phyloP scores from a whole-genome alignment of 2,329 filamentous ascomycete species.

The Nigrospora sphaerica region DNA sequence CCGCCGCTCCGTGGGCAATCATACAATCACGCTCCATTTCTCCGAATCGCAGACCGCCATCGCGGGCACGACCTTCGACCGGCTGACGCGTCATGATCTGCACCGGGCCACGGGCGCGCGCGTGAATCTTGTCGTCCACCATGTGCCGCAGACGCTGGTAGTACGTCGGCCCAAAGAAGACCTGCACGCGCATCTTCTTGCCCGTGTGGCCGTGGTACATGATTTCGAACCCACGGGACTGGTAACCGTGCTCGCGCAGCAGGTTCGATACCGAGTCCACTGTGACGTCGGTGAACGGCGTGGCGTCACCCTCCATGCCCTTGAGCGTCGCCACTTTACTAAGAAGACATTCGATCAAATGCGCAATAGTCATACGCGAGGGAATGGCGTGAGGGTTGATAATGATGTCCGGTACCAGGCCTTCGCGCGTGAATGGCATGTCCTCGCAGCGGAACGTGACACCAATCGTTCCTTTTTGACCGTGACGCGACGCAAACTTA shows the following conservation, averaged over 20 bases:
- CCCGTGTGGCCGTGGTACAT: slow-evolving; percentile 99
- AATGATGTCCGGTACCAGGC: slow-evolving; percentile 89
- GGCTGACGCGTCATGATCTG: slow-evolving; percentile 97
- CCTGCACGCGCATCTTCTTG: slow-evolving; percentile 83
- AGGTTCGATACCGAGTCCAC: slow-evolving; percentile 88
- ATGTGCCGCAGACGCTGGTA: slow-evolving; percentile 98
- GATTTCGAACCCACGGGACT: slow-evolving; percentile 93
- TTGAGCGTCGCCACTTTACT: slow-evolving; percentile 92
- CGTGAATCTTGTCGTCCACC: slow-evolving; percentile 99
- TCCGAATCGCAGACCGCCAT: slow-evolving; percentile 97
- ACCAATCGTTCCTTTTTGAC: slow-evolving; percentile 98
- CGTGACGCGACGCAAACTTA: slow-evolving; percentile 98
- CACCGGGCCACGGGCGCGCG: slow-evolving; percentile 90
- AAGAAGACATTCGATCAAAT: slow-evolving; percentile 97
- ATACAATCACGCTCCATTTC: slow-evolving; percentile 99
- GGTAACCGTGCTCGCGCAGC: slow-evolving; percentile 84
- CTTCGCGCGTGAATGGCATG: slow-evolving; percentile 94
- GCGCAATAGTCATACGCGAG: slow-evolving; percentile 99
- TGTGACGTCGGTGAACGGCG: slow-evolving; percentile 95
- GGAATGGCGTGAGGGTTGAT: slow-evolving; percentile 99
- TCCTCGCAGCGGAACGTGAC: slow-evolving; percentile 97
- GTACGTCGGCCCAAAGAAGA: slow-evolving; percentile 97
- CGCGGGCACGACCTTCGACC: slow-evolving; percentile 94
- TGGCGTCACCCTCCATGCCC: slow-evolving; percentile 94
- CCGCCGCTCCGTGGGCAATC: slow-evolving; percentile 97